Conservation (phyloP, 2,329 filamentous ascomycete species). For the Hypocreales sp. region DNA sequence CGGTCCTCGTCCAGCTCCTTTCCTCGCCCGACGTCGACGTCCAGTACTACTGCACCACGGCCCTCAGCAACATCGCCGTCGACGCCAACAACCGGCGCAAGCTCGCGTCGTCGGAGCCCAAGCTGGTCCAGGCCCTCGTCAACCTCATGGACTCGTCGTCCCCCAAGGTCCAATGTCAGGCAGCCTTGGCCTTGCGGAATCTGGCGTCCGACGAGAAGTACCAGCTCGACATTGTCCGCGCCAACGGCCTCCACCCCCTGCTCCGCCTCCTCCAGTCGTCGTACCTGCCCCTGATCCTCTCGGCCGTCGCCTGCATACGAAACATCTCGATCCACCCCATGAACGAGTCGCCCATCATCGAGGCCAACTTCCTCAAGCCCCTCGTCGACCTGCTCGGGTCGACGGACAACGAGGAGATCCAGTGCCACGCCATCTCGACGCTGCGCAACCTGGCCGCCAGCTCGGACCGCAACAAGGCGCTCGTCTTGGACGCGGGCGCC, state of each 20-base stretch:
- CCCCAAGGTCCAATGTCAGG: slow-evolving; percentile 95
- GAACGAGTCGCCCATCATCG: slow-evolving; percentile 97
- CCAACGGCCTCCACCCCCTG: slow-evolving; percentile 70
- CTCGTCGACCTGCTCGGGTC: slow-evolving; percentile 87
- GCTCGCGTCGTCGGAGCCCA: slow-evolving; percentile 77
- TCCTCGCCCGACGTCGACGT: slow-evolving; percentile 91
- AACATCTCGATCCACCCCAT: slow-evolving; percentile 97
- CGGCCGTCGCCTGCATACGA: slow-evolving; percentile 92
- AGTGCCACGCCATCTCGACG: slow-evolving; percentile 96
- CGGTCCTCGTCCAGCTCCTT: slow-evolving; percentile 86
- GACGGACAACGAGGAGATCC: slow-evolving; percentile 96
- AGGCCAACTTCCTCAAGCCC: slow-evolving; percentile 88
- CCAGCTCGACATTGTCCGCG: slow-evolving; percentile 90
- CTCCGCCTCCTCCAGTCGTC: slow-evolving; percentile 86
- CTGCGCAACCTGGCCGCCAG: slow-evolving; percentile 89
- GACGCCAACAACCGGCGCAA: slow-evolving; percentile 83
- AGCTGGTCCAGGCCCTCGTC: slow-evolving; percentile 84
- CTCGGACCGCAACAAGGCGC: slow-evolving; percentile 92
- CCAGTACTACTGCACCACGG: slow-evolving; percentile 98
- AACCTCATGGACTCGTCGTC: slow-evolving; percentile 96
- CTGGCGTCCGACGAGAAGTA: slow-evolving; percentile 97
- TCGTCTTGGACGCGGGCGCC: slow-evolving; percentile 91
- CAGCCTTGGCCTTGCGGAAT: slow-evolving; percentile 83
- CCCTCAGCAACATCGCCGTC: slow-evolving; percentile 95
- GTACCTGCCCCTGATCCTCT: slow-evolving; percentile 88